These are phyloP conservation scores for Asterophora parasitica DNA, from an alignment of 768 basidiomycete genomes.

Conservation along the genomic window DNA sequence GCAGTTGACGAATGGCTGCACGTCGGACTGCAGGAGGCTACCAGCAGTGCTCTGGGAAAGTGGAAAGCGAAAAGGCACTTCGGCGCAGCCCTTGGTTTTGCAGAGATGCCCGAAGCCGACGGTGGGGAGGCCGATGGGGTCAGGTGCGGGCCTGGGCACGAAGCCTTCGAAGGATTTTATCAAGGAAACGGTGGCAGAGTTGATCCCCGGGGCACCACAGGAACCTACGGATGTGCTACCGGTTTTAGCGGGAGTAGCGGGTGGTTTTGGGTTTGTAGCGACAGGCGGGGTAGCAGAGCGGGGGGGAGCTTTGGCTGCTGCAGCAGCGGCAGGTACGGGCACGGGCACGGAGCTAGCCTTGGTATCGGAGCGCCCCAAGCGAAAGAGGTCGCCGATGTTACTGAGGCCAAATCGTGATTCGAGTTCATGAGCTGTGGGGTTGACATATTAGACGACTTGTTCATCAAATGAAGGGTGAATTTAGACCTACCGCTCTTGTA, in stretches of 20 bases:
- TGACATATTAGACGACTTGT: neutral
- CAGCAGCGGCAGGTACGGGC: neutral
- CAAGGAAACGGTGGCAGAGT: slow-evolving; percentile 23
- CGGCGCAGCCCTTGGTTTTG: slow-evolving; percentile 18
- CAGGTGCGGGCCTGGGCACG: slow-evolving; percentile 22
- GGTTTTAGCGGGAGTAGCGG: neutral
- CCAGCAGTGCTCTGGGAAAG: slow-evolving; percentile 21
- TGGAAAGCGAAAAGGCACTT: slow-evolving; percentile 22
- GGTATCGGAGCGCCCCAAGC: slow-evolving; percentile 7
- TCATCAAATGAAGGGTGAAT: neutral
- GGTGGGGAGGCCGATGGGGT: slow-evolving; percentile 27
- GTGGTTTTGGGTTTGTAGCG: neutral
- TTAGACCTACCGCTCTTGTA: neutral
- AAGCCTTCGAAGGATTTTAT: slow-evolving; percentile 27
- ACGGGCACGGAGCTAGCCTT: slow-evolving; percentile 6
- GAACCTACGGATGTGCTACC: neutral
- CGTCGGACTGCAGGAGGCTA: slow-evolving; percentile 24
- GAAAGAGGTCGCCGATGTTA: slow-evolving; percentile 3
- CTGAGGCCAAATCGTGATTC: slow-evolving; percentile 2
- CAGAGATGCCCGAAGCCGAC: slow-evolving; percentile 28
- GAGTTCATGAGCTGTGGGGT: neutral
- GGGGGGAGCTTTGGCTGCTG: neutral
- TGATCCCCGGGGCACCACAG: slow-evolving; percentile 13
- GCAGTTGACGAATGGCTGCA: slow-evolving; percentile 19
- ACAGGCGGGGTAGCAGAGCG: neutral